phyloP scores from a whole-genome alignment of 2,329 filamentous ascomycete genomes.

The Cytospora piceae region DNA sequence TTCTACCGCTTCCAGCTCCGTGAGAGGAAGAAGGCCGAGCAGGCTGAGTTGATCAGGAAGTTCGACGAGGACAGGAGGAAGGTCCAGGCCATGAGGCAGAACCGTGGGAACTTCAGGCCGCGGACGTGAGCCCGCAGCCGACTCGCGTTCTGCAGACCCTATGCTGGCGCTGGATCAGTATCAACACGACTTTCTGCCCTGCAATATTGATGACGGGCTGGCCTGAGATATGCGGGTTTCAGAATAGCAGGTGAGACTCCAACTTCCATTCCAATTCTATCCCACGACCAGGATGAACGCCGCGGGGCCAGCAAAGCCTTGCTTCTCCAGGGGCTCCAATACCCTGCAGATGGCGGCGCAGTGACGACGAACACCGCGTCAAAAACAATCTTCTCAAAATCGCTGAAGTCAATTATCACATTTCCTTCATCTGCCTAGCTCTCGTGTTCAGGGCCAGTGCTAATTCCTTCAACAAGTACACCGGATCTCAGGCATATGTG shows the following conservation, averaged over 20 bases:
- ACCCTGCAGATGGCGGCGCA: slow-evolving; percentile 31
- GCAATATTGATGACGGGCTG: neutral
- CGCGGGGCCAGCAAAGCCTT: slow-evolving; percentile 45
- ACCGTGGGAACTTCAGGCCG: slow-evolving; percentile 64
- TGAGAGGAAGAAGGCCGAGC: slow-evolving; percentile 77
- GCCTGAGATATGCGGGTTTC: neutral
- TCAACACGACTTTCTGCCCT: neutral
- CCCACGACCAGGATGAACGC: slow-evolving; percentile 41
- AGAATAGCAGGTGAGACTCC: neutral
- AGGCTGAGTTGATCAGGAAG: slow-evolving; percentile 67
- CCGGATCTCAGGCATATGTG: neutral
- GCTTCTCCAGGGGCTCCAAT: slow-evolving; percentile 36
- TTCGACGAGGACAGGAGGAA: slow-evolving; percentile 79
- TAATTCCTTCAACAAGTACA: neutral
- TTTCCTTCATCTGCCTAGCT: no score
- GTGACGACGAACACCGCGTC: slow-evolving; percentile 57
- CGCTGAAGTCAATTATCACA: slow-evolving; percentile 30
- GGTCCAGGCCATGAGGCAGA: slow-evolving; percentile 71
- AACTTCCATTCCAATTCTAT: slow-evolving; percentile 13
- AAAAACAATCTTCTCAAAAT: slow-evolving; percentile 44
- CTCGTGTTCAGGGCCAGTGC: neutral
- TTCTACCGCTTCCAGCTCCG: slow-evolving; percentile 86
- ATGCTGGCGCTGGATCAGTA: neutral
- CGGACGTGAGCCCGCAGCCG: slow-evolving; percentile 42
- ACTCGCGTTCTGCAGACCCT: neutral